Conservation (phyloP, 2,329 filamentous ascomycete species). For the Chalara sp. region DNA sequence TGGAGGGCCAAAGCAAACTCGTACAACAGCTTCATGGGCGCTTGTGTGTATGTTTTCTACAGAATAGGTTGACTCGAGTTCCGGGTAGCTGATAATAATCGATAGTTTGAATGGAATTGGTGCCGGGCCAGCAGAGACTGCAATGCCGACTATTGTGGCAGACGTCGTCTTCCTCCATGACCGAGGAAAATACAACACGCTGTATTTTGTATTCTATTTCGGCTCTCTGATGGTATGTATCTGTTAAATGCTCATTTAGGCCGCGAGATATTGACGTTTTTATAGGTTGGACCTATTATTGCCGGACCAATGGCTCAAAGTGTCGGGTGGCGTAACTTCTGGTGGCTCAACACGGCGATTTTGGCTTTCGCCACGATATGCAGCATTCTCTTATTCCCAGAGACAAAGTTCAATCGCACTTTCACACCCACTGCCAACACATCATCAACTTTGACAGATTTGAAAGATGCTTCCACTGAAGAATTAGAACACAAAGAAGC, state of each 20-base stretch:
- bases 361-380: conserved; percentile 42
- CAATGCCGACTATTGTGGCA: conserved; percentile 55
- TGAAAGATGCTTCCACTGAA: conserved; percentile 15
- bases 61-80: background rate
- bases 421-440: background rate
- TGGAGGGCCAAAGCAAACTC: conserved; percentile 49
- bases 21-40: conserved; percentile 59
- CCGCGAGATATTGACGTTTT: too few species aligned
- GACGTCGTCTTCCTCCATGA: conserved; percentile 61
- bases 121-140: conserved; percentile 55
- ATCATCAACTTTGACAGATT: background rate
- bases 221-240: conserved; percentile 48
- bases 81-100: background rate
- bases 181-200: conserved; percentile 45
- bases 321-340: conserved; percentile 55
- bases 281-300: conserved; percentile 46
- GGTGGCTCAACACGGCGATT: conserved; percentile 57
- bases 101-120: conserved; percentile 50
- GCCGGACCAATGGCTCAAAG: conserved; percentile 53
- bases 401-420: conserved; percentile 51
- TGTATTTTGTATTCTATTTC: conserved; percentile 57
- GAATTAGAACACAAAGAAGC: conserved; percentile 7
- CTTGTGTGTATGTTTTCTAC: conserved; percentile 34
- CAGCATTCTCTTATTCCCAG: conserved; percentile 54
- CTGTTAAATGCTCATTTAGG: too few species aligned